A percentile compares a stretch with the other conserved stretches of the same genome.
Evolutionary conservation across 1,284 basidiomycete species (phyloP).

Genomic region (Trametes hirsuta): DNA sequence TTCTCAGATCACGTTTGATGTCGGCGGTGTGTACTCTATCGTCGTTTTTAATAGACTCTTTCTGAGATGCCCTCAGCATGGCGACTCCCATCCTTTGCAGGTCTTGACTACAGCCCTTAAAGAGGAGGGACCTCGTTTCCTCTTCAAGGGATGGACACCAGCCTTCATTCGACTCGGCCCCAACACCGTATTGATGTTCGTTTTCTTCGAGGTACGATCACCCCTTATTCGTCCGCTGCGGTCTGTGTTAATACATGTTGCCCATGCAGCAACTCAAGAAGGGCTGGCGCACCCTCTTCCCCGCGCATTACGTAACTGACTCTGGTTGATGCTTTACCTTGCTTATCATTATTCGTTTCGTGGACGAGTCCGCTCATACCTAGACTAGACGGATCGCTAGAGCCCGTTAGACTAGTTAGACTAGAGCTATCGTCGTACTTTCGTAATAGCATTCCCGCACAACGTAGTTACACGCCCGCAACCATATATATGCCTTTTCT

Average conservation of each 20-base stretch:
- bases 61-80: constrained; percentile 34
- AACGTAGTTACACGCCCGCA: too few species aligned
- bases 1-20: constrained; percentile 81
- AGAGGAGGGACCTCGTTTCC: constrained; percentile 79
- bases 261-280: constrained; percentile 66
- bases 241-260: background rate
- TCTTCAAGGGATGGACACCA: constrained; percentile 91
- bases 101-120: constrained; percentile 61
- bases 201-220: constrained; percentile 74
- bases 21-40: constrained; percentile 53
- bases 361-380: constrained; percentile 7
- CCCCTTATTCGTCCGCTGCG: too few species aligned
- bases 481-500: too few species aligned
- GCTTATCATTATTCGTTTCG: constrained; percentile 23
- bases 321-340: constrained; percentile 4
- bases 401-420: constrained; percentile 22
- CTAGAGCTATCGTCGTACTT: constrained; percentile 15
- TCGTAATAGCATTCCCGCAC: background rate
- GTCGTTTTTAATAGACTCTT: background rate
- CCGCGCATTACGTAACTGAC: constrained; percentile 20
- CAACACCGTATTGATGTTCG: constrained; percentile 83
- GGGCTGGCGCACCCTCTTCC: constrained; percentile 46
- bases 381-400: constrained; percentile 22
- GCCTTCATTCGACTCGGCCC: constrained; percentile 85
- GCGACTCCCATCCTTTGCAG: constrained; percentile 48